phyloP scores from a whole-genome alignment of 78 protist species.

The Dictyostelium discoideum region DNA sequence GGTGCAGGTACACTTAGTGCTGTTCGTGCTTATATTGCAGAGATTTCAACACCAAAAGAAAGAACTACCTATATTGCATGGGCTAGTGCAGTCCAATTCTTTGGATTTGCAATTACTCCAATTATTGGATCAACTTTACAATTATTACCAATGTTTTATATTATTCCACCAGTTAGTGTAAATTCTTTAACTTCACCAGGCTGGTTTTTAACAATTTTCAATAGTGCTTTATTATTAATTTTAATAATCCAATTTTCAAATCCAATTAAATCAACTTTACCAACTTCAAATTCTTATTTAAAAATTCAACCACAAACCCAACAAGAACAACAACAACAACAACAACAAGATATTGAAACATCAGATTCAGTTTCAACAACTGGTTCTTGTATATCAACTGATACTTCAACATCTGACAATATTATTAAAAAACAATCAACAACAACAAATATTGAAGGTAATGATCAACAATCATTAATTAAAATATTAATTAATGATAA shows the following conservation, averaged over 20 bases:
- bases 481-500: neutral
- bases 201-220: neutral
- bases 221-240: neutral
- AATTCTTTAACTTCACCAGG: neutral
- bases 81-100: conserved; percentile 37
- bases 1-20: conserved; percentile 61
- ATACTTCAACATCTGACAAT: neutral
- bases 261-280: neutral
- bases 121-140: conserved; percentile 11
- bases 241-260: neutral
- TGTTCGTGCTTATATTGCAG: conserved; percentile 52
- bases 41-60: conserved; percentile 29
- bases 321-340: neutral
- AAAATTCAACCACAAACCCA: neutral
- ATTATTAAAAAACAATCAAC: neutral
- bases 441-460: neutral
- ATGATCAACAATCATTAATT: neutral
- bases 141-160: neutral
- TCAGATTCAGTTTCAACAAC: neutral
- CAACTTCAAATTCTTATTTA: neutral
- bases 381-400: neutral
- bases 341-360: neutral
- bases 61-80: conserved; percentile 45
- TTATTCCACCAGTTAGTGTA: neutral
- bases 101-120: conserved; percentile 61